These are phyloP conservation scores for Fusarium clavum DNA, from an alignment of 2,329 filamentous ascomycete genomes.

Conservation along the genomic window DNA sequence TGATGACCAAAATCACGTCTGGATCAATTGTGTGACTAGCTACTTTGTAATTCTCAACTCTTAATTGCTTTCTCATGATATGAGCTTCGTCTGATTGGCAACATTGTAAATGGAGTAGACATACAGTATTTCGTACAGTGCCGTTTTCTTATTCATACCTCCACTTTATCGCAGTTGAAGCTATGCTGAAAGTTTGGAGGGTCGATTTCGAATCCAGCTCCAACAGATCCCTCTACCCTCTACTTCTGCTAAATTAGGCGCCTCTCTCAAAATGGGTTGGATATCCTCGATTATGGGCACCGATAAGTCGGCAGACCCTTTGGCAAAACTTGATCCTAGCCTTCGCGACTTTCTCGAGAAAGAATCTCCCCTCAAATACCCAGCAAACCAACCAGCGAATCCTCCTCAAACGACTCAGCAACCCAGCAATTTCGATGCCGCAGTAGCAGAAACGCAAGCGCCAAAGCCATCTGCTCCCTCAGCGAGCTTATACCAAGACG, in stretches of 20 bases:
- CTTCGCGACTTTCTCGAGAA: constrained; percentile 86
- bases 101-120: background rate
- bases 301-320: constrained; percentile 64
- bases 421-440: constrained; percentile 16
- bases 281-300: constrained; percentile 65
- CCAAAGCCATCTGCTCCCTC: constrained; percentile 55
- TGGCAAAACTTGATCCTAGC: constrained; percentile 82
- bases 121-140: constrained; percentile 43
- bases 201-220: constrained; percentile 17
- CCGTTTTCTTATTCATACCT: constrained; percentile 24
- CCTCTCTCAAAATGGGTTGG: constrained; percentile 64
- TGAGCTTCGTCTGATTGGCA: background rate
- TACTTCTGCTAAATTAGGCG: background rate
- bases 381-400: constrained; percentile 45
- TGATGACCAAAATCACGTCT: background rate
- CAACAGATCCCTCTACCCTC: background rate
- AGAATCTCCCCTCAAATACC: constrained; percentile 81
- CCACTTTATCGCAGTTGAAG: constrained; percentile 32
- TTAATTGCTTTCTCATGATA: background rate
- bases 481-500: constrained; percentile 68
- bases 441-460: constrained; percentile 32
- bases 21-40: background rate
- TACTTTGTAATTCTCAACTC: background rate
- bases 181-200: constrained; percentile 30
- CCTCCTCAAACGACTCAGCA: constrained; percentile 16